Base-by-base conservation (phyloP, 1,284 basidiomycete species). In the Pterulicium gracile region DNA sequence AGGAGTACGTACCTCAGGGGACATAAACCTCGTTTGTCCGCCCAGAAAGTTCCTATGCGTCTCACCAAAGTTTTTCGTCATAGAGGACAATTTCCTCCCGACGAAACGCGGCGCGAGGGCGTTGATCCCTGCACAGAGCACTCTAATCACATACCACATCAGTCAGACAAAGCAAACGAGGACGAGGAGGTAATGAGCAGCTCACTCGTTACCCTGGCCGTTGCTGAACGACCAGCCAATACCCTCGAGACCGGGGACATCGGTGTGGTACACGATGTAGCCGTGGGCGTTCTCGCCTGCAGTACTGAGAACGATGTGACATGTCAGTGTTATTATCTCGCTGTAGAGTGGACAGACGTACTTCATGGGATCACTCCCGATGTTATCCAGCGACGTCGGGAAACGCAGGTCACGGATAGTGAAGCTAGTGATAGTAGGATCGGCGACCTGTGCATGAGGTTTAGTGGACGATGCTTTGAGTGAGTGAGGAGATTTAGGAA, bases 161-260 rank as follows among this genome's bases (percentile, higher is more conserved):
- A 24, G 15, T 17, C 4, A 15, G 19, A 35, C 42, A 3, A 44
- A 47, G 15, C 5, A 17, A 14, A 27, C 19, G 18, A 12, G 7
- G 7, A 13, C 24, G 12, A 13, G 3, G n/a, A 15, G 7, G 10
- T 44, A 14, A 43, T 12, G 21, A 24, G 24, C 53, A 61, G 57
- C 55, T 55, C 85, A 81, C 49, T 89, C 87, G 58, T 87, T 88
- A 22, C 84, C 84, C 41, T 83, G 76, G 12, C 85, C 85, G 56
- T 86, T 87, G 24, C 84, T 87, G 61, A 88, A 88, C n/a, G 85
- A 85, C 84, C 88, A 83, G 34, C 85, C 84, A 50, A 81, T 74
- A 35, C 84, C 84, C 42, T 73, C 69, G 45, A 84, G 70, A 43
- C 71, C 68, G 4, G 65, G 58, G 42, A n/a, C n/a, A 17, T 39